Base-by-base conservation (phyloP, 2,329 filamentous ascomycete species). In the Diatrype stigma region DNA sequence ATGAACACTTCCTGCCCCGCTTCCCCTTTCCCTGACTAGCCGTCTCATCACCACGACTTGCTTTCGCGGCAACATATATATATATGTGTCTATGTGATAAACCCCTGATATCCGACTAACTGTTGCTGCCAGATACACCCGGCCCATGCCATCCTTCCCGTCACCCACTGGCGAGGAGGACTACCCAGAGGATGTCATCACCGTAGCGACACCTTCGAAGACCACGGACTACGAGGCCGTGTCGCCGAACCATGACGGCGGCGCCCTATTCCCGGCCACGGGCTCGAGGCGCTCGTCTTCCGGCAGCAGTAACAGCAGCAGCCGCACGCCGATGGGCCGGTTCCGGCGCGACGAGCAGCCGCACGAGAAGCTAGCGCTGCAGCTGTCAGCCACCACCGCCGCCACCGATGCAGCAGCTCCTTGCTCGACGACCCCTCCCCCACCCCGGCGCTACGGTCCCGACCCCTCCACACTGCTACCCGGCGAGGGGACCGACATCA, bases 311-410 rank as follows among this genome's bases (percentile, higher is more conserved):
- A 23, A 17, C 19, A 17, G 38, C 17, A 42, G 38, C 40, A 28
- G 40, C 2, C n/a, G 51, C 22, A 56, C 44, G 3, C 59, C 61
- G 3, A 45, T 64, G 4, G 51, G 52, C 17, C 55, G 58, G 50
- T 64, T 61, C 38, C 49, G 48, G 8, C 51, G 7, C 4, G 51
- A 63, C 45, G 14, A 40, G 6, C 52, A 63, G 47, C 19, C 50
- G 14, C 49, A 64, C 22, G 61, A 64, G 45, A 53, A 56, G 42
- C 50, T 58, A 5, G 55, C 54, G n/a, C 16, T 62, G 3, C 58
- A 58, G n/a, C 48, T 54, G 21, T 46, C 45, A 22, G 21, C 28
- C n/a, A 21, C 45, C 7, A 28, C 46, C 38, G 6, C 34, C 14
- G n/a, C 12, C 4, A 6, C 34, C n/a, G 34, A 14, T 14, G 14